These are phyloP conservation scores for Talaromyces thailandensis DNA, from an alignment of 495 filamentous ascomycete species.

Conservation along the genomic window DNA sequence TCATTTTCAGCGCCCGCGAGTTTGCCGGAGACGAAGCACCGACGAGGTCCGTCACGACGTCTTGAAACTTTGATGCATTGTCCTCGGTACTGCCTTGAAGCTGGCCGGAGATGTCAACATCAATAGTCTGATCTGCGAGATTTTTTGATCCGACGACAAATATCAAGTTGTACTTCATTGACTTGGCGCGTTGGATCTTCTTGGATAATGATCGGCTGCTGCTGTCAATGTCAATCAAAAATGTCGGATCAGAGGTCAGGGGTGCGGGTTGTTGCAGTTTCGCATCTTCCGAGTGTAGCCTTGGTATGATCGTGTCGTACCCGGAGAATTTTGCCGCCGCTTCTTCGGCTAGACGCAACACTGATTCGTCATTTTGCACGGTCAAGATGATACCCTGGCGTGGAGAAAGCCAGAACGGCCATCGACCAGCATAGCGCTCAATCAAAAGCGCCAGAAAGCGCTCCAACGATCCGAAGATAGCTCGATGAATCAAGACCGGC, in stretches of 20 bases:
- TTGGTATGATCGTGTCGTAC: constrained; percentile 20
- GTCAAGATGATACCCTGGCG: constrained; percentile 72
- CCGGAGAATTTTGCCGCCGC: constrained; percentile 28
- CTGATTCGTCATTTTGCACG: constrained; percentile 53
- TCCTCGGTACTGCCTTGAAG: constrained; percentile 31
- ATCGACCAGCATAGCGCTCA: constrained; percentile 72
- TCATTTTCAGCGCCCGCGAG: constrained; percentile 28
- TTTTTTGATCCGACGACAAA: constrained; percentile 61
- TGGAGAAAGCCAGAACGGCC: constrained; percentile 90
- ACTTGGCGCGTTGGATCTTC: constrained; percentile 66
- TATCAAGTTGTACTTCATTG: constrained; percentile 65
- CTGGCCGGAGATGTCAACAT: constrained; percentile 38
- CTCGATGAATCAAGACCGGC: constrained; percentile 83
- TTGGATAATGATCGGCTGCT: constrained; percentile 49
- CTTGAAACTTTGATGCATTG: constrained; percentile 18
- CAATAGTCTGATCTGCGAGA: constrained; percentile 31
- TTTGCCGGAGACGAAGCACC: constrained; percentile 26
- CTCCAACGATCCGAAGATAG: constrained; percentile 80
- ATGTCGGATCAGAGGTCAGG: constrained; percentile 36
- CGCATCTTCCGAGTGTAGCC: constrained; percentile 8
- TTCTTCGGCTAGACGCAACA: constrained; percentile 48
- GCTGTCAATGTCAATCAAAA: constrained; percentile 66
- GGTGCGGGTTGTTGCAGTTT: constrained; percentile 17
- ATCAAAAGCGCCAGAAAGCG: constrained; percentile 81
- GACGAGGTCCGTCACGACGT: constrained; percentile 18